A percentile compares a stretch with the other conserved stretches of the same genome.
Conservation (phyloP, 192 early-diverging fungal species). For the Coemansia guatemalensis region DNA sequence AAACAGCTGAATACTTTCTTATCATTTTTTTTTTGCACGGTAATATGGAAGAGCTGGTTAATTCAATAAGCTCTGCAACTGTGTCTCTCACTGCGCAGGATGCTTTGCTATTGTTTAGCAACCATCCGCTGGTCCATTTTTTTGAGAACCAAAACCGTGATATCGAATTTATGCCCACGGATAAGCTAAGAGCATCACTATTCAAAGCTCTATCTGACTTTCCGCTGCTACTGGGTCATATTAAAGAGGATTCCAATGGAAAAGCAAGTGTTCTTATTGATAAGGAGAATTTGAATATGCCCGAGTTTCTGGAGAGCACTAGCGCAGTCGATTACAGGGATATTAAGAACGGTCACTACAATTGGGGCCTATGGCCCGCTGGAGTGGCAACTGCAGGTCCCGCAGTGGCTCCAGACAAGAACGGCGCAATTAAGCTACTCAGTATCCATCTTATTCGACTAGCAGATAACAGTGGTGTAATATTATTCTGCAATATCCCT, state of each 20-base stretch:
- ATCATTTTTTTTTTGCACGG: too few species aligned
- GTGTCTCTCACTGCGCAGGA: conserved; percentile 31
- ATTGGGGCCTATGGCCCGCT: conserved; percentile 23
- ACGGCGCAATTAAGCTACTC: conserved; percentile 25
- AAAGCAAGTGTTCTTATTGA: conserved; percentile 19
- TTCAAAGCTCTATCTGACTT: conserved; percentile 32
- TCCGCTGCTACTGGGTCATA: conserved; percentile 31
- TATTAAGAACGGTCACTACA: conserved; percentile 10
- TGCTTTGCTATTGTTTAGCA: conserved; percentile 29
- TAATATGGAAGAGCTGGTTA: too few species aligned
- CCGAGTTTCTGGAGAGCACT: conserved; percentile 28
- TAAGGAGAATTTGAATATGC: conserved; percentile 31
- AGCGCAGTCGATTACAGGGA: conserved; percentile 20
- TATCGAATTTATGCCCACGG: conserved; percentile 29
- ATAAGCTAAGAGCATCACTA: conserved; percentile 16
- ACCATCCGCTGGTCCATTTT: conserved; percentile 48
- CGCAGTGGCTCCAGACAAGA: conserved; percentile 9
- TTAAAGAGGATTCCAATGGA: conserved; percentile 8
- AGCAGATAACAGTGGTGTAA: conserved; percentile 24
- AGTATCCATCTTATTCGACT: conserved; percentile 28
- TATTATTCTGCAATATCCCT: conserved; percentile 46
- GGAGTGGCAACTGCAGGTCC: conserved; percentile 27
- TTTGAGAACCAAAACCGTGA: conserved; percentile 22
- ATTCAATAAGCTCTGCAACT: neutral
- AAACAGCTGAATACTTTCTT: too few species aligned